These are phyloP conservation scores for Suillus discolor DNA, from an alignment of 768 basidiomycete species.

Conservation along the genomic window DNA sequence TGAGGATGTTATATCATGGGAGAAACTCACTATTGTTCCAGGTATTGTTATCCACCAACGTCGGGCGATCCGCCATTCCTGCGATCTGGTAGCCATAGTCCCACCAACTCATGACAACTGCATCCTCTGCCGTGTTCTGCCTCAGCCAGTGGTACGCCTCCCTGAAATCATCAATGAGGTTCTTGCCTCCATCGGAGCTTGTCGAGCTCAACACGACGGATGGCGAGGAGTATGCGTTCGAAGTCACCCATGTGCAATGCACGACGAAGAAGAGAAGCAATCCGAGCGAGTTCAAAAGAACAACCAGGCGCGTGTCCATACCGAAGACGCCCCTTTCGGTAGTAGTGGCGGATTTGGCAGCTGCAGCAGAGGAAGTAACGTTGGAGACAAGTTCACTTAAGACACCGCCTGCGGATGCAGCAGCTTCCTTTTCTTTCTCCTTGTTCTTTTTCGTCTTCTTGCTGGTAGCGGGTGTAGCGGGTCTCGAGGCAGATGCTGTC, in stretches of 20 bases:
- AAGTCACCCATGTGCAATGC: constrained; percentile 97
- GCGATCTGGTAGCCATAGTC: constrained; percentile 99
- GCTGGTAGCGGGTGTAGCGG: constrained; percentile 25
- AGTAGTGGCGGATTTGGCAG: constrained; percentile 26
- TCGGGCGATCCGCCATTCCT: constrained; percentile 96
- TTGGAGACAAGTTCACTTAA: constrained; percentile 46
- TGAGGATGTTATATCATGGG: constrained; percentile 5
- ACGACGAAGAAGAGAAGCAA: constrained; percentile 90
- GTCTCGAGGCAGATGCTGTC: constrained; percentile 30
- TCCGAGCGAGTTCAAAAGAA: constrained; percentile 73
- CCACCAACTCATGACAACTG: constrained; percentile 99
- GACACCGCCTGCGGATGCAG: constrained; percentile 35
- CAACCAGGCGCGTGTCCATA: constrained; percentile 76
- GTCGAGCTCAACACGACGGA: constrained; percentile 91
- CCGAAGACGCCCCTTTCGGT: constrained; percentile 71
- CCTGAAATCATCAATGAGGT: constrained; percentile 98
- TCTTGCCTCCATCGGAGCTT: constrained; percentile 80
- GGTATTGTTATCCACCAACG: constrained; percentile 97
- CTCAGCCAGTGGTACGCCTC: constrained; percentile 99
- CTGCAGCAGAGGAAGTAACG: constrained; percentile 32
- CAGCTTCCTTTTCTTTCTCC: constrained; percentile 55
- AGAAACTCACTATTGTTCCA: constrained; percentile 94
- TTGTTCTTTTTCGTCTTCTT: constrained; percentile 61
- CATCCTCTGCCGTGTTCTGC: constrained; percentile 89
- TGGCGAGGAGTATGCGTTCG: constrained; percentile 94